These are phyloP conservation scores for Alternaria ventricosa DNA, from an alignment of 2,329 filamentous ascomycete species.

Conservation along the genomic window DNA sequence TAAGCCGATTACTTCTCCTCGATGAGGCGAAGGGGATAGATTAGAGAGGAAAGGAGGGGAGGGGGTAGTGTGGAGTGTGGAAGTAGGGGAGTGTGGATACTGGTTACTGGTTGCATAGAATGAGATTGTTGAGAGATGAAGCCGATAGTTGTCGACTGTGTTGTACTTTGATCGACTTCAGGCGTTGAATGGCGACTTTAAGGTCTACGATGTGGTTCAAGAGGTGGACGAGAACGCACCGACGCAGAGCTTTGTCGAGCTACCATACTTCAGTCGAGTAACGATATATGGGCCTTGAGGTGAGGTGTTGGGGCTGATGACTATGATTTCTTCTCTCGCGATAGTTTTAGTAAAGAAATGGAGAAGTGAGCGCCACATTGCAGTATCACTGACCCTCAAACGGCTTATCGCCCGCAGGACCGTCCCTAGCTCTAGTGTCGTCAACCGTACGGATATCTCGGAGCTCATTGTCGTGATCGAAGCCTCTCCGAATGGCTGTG, in stretches of 20 bases:
- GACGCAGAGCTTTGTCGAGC: no score
- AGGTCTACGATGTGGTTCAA: no score
- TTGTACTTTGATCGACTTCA: not conserved
- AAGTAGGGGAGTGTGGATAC: not conserved
- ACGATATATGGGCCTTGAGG: no score
- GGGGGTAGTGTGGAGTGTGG: no score
- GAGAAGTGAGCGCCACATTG: no score
- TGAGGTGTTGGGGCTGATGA: no score
- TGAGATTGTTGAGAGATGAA: not conserved
- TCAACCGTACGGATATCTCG: not conserved
- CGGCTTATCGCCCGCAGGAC: accelerated
- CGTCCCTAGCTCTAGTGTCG: not conserved
- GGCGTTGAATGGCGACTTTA: no score
- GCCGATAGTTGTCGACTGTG: not conserved
- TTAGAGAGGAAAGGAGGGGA: not conserved
- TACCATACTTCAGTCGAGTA: no score
- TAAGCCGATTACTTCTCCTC: no score
- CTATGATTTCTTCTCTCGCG: no score
- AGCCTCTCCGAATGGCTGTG: not conserved
- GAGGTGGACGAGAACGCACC: no score
- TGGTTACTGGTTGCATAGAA: not conserved
- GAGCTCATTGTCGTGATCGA: not conserved
- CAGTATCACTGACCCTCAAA: accelerated
- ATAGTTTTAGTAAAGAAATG: no score
- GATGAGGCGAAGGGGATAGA: not conserved